Evolutionary conservation across 2,329 filamentous ascomycete genomes (phyloP).

Genomic region (Fulvia fulva): DNA sequence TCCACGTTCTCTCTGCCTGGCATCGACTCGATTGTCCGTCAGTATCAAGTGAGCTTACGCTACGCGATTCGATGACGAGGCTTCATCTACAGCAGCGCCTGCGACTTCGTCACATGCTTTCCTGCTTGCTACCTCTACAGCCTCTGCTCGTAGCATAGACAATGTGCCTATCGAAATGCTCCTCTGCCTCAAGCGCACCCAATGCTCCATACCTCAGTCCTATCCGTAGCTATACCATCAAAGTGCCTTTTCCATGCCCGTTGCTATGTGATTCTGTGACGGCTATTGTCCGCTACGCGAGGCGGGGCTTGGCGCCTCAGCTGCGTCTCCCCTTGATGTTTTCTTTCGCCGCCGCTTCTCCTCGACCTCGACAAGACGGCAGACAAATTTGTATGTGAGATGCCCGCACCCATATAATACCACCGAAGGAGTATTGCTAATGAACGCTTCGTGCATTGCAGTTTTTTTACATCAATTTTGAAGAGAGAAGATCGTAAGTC

Average conservation of each 20-base stretch:
- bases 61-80: no score
- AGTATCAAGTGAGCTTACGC: background rate
- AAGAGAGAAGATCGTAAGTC: background rate
- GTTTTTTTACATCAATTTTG: background rate
- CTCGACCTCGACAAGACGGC: background rate
- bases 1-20: background rate
- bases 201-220: background rate
- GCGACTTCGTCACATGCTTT: background rate
- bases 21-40: background rate
- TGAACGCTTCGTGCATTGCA: background rate
- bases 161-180: background rate
- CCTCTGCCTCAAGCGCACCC: background rate
- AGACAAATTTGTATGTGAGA: background rate
- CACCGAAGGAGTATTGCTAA: background rate
- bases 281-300: background rate
- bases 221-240: background rate
- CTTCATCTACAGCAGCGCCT: background rate
- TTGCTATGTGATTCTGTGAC: background rate
- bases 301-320: background rate
- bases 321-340: background rate
- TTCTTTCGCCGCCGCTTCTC: background rate
- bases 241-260: background rate
- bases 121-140: background rate
- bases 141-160: background rate
- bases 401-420: background rate